phyloP scores from a whole-genome alignment of 805 yeast species.

The Starmerella lactis-condensi region DNA sequence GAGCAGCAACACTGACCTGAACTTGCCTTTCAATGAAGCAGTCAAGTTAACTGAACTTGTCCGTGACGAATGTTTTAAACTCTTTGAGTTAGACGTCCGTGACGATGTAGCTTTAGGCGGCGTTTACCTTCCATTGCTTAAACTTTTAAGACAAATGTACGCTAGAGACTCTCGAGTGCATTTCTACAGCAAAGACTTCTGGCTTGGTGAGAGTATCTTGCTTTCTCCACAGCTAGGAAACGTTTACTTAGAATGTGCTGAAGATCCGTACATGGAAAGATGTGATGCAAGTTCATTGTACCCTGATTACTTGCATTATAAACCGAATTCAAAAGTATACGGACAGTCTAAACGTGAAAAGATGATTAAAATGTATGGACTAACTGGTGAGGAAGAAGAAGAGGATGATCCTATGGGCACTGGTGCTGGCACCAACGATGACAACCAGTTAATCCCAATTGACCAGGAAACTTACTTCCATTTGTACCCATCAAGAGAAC shows the following conservation, averaged over 20 bases:
- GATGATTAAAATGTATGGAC: background rate
- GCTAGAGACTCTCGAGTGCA: conserved; percentile 43
- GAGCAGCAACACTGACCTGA: conserved; percentile 26
- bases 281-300: no score
- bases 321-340: no score
- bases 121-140: conserved; percentile 27
- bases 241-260: no score
- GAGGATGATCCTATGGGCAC: background rate
- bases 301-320: no score
- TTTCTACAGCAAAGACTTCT: conserved; percentile 33
- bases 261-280: no score
- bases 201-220: conserved; percentile 28
- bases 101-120: conserved; percentile 3
- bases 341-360: no score
- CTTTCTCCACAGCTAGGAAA: no score
- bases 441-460: background rate
- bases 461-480: no score
- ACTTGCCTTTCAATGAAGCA: conserved; percentile 27
- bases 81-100: conserved; percentile 26
- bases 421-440: background rate
- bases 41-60: conserved; percentile 30
- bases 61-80: conserved; percentile 32
- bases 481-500: no score
- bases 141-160: conserved; percentile 45
- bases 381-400: background rate